Conservation (phyloP, 768 basidiomycete species). For the Serpula lacrymans region DNA sequence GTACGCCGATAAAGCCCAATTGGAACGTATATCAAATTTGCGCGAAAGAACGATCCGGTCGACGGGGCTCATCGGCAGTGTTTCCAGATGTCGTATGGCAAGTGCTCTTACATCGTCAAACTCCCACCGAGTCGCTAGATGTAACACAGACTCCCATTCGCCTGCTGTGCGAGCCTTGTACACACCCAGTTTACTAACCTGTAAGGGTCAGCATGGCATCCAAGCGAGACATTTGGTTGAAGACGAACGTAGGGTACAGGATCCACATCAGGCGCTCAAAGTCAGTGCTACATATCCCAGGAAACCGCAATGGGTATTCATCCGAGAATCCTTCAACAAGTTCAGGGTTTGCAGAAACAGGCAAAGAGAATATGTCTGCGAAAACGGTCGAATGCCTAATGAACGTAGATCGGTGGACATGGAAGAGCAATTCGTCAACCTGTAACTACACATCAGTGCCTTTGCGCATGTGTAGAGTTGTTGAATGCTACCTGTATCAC, state of each 20-base stretch:
- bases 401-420: constrained; percentile 14
- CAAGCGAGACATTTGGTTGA: background rate
- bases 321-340: constrained; percentile 18
- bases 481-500: constrained; percentile 15
- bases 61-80: constrained; percentile 11
- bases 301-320: constrained; percentile 23
- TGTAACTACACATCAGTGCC: too few relatives aligned
- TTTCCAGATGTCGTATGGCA: constrained; percentile 28
- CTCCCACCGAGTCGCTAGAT: constrained; percentile 25
- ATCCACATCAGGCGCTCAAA: constrained; percentile 35
- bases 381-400: constrained; percentile 18
- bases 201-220: too few relatives aligned
- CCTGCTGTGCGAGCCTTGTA: constrained; percentile 13
- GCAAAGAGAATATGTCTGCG: constrained; percentile 9
- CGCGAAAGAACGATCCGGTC: constrained; percentile 10
- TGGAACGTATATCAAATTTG: constrained; percentile 11
- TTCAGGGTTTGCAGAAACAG: constrained; percentile 6
- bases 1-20: constrained; percentile 14
- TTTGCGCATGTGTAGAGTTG: background rate
- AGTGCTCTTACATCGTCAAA: constrained; percentile 18
- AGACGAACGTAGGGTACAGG: constrained; percentile 21
- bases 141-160: constrained; percentile 26
- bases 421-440: constrained; percentile 20
- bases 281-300: constrained; percentile 21
- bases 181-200: constrained; percentile 5